A percentile compares a stretch with the other conserved stretches of the same genome.
Conservation (phyloP, 208 protist genomes). For the Porcisia hertigi region DNA sequence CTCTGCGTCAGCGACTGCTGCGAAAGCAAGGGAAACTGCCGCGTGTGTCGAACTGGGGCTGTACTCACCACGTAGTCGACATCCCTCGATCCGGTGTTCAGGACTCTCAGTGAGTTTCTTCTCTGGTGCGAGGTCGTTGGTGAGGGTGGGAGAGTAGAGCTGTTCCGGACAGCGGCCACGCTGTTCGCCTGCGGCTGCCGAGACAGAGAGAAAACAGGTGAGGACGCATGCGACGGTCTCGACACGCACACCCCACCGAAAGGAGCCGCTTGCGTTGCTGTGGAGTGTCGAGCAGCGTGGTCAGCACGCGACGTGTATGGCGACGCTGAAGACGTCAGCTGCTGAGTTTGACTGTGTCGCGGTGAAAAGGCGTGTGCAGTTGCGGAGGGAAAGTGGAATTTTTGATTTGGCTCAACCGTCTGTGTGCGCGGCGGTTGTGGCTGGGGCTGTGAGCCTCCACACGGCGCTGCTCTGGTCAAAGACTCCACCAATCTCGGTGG, state of each 20-base stretch:
- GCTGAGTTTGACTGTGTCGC: not conserved
- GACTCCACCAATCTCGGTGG: not conserved
- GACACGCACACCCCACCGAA: not conserved
- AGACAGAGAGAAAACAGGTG: not conserved
- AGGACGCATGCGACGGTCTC: not conserved
- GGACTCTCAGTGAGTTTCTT: too few species aligned
- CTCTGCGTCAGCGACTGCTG: not conserved
- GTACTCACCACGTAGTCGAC: not conserved
- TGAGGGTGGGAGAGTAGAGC: not conserved
- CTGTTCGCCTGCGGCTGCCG: not conserved
- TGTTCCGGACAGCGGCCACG: not conserved
- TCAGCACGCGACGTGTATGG: not conserved
- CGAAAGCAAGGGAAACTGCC: not conserved
- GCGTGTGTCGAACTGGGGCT: not conserved
- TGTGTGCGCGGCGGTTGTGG: not conserved
- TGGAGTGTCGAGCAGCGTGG: not conserved
- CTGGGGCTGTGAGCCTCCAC: slow-evolving; percentile 15
- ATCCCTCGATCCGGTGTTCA: not conserved
- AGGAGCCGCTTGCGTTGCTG: too few species aligned
- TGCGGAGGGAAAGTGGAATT: not conserved
- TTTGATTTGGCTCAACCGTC: not conserved
- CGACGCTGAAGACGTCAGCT: not conserved
- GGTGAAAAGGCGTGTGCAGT: not conserved
- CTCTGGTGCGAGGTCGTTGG: not conserved
- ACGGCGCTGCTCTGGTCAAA: slow-evolving; percentile 5